These are phyloP conservation scores for Eucalyptus decipiens DNA, from an alignment of 345 rosid genomes.

Conservation along the genomic window DNA sequence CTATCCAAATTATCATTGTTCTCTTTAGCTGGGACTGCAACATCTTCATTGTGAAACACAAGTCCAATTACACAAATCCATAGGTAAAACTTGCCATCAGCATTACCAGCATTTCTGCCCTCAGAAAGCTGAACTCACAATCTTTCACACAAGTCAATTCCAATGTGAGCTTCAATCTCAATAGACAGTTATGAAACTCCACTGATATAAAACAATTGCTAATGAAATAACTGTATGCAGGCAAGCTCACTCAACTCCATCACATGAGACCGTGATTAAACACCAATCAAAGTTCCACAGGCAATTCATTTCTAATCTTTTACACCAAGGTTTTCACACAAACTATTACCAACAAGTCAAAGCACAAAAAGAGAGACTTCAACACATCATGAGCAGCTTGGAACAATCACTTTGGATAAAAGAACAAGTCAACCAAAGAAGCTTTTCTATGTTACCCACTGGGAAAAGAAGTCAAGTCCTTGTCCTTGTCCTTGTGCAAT, in stretches of 20 bases:
- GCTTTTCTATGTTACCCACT: constrained; percentile 12
- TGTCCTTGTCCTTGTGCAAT: constrained; percentile 27
- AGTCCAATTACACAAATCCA: neutral
- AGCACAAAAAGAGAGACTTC: neutral
- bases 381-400: no score
- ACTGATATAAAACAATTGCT: neutral
- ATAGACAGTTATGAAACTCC: neutral
- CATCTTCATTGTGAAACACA: neutral
- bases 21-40: neutral
- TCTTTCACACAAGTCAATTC: neutral
- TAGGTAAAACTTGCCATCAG: neutral
- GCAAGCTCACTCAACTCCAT: neutral
- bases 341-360: neutral
- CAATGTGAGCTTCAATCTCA: neutral
- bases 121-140: neutral
- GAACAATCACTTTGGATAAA: neutral
- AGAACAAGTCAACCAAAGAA: neutral
- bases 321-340: neutral
- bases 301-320: neutral
- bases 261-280: neutral
- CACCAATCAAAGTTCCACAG: neutral
- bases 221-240: neutral
- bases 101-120: neutral
- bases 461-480: constrained; percentile 26
- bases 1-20: neutral